Evolutionary conservation across 495 filamentous ascomycete species (phyloP).

Genomic region (Tuber umbilicatum): DNA sequence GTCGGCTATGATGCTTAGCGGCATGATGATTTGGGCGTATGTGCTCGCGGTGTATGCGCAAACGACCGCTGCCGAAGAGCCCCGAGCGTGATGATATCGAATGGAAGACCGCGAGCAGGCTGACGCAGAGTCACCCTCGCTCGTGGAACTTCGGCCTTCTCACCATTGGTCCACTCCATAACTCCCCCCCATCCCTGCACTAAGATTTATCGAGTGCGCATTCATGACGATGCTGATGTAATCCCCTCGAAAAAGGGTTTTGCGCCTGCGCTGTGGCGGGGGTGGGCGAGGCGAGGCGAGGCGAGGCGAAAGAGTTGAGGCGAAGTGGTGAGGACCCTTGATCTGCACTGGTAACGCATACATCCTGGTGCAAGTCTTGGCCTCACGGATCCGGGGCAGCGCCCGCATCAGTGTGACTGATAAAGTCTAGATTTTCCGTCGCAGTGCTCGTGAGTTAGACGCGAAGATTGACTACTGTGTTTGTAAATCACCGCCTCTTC

Average conservation of each 20-base stretch:
- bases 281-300: background rate
- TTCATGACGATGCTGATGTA: slow-evolving; percentile 2
- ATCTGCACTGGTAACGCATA: background rate
- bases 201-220: background rate
- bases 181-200: background rate
- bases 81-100: background rate
- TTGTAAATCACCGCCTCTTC: too few species aligned
- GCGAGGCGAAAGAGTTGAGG: background rate
- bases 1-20: background rate
- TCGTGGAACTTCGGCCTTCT: background rate
- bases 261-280: background rate
- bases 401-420: background rate
- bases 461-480: background rate
- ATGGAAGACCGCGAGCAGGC: background rate
- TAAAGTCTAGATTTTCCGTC: background rate
- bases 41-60: background rate
- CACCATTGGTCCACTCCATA: background rate
- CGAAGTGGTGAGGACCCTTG: background rate
- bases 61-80: background rate
- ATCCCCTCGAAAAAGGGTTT: background rate
- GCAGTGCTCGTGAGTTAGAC: background rate
- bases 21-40: background rate
- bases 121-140: background rate
- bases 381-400: background rate
- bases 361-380: background rate